Conservation (phyloP, 2,329 filamentous ascomycete genomes). For the Colletotrichum horii region DNA sequence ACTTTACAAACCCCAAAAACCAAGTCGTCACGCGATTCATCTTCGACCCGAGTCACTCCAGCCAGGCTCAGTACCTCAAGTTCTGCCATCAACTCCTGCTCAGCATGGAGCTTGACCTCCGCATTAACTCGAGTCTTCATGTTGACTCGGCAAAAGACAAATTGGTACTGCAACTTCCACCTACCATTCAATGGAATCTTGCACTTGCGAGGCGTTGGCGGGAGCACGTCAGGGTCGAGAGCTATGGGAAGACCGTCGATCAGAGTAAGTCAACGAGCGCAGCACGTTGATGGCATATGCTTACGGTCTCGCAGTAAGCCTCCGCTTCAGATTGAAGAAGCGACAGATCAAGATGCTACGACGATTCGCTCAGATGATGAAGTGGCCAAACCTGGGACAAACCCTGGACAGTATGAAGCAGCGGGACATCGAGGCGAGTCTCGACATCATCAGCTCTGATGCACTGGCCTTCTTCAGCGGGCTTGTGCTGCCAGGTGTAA, state of each 20-base stretch:
- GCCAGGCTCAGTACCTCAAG: slow-evolving; percentile 62
- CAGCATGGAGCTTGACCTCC: slow-evolving; percentile 72
- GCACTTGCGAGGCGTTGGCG: slow-evolving; percentile 77
- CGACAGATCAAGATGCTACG: slow-evolving; percentile 72
- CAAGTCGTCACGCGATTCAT: slow-evolving; percentile 79
- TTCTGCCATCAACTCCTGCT: slow-evolving; percentile 82
- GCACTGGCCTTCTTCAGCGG: slow-evolving; percentile 81
- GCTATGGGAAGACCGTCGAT: slow-evolving; percentile 57
- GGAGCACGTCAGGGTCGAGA: slow-evolving; percentile 71
- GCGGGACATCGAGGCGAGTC: slow-evolving; percentile 59
- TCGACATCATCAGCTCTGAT: slow-evolving; percentile 70
- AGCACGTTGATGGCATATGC: neutral
- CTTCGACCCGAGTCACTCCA: slow-evolving; percentile 62
- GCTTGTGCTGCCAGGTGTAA: slow-evolving; percentile 72
- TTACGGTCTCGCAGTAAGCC: slow-evolving; percentile 49
- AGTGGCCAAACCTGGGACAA: slow-evolving; percentile 76
- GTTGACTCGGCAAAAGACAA: slow-evolving; percentile 68
- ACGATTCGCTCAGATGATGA: slow-evolving; percentile 73
- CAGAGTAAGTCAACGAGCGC: slow-evolving; percentile 44
- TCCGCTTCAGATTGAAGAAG: slow-evolving; percentile 69
- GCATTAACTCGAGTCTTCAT: slow-evolving; percentile 69
- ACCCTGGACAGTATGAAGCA: slow-evolving; percentile 68
- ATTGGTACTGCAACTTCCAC: slow-evolving; percentile 68
- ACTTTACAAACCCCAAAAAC: slow-evolving; percentile 72
- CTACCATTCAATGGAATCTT: slow-evolving; percentile 74